Percentiles rank a stretch among this genome's conserved stretches.
Evolutionary conservation across 768 basidiomycete species (phyloP).

Genomic region (Lactifluus pinguis): DNA sequence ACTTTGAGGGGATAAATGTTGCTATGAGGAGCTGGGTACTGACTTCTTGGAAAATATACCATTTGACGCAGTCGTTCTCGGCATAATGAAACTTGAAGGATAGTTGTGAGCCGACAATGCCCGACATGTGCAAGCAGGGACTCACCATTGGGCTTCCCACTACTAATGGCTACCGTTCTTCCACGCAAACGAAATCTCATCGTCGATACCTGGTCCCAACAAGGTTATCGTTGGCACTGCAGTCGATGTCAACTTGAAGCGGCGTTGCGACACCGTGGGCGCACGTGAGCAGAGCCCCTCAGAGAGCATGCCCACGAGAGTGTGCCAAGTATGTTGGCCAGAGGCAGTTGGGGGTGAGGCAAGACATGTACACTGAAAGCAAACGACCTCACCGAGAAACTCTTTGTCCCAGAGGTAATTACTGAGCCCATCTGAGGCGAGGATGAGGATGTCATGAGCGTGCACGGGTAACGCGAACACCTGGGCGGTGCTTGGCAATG

Average conservation of each 20-base stretch:
- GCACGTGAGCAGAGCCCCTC: constrained; percentile 79
- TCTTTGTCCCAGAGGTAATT: constrained; percentile 90
- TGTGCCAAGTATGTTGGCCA: constrained; percentile 34
- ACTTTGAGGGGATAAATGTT: neutral
- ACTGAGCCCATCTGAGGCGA: constrained; percentile 72
- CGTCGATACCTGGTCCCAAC: constrained; percentile 19
- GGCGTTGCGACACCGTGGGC: constrained; percentile 49
- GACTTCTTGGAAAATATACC: constrained; percentile 14
- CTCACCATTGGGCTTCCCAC: constrained; percentile 83
- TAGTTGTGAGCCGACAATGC: constrained; percentile 8
- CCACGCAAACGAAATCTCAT: constrained; percentile 75
- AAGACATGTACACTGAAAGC: constrained; percentile 39
- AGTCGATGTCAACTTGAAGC: neutral
- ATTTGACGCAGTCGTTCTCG: constrained; percentile 15
- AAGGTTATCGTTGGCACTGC: neutral
- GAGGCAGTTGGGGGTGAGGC: neutral
- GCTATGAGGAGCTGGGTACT: constrained; percentile 16
- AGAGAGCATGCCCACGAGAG: constrained; percentile 61
- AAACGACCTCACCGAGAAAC: constrained; percentile 68
- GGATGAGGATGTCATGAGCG: constrained; percentile 67
- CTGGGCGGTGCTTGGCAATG: constrained; percentile 59
- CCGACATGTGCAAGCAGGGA: too few species aligned
- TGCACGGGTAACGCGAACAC: constrained; percentile 60
- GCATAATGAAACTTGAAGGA: constrained; percentile 19
- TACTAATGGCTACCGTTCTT: constrained; percentile 64